Conservation (phyloP, 2,329 filamentous ascomycete species). For the Cercospora sojina region DNA sequence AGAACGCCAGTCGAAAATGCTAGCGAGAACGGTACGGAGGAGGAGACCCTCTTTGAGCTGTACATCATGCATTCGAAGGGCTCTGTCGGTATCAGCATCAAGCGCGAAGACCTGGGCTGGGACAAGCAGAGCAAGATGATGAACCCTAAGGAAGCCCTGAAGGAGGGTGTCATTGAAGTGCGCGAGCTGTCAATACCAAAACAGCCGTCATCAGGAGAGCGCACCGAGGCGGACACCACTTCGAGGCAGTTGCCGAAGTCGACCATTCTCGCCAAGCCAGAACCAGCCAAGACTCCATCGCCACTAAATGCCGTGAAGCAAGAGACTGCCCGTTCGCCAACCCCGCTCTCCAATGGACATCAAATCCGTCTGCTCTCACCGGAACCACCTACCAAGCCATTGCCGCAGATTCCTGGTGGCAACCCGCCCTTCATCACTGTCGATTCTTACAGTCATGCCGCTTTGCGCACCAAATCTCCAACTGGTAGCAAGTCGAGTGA, state of each 20-base stretch:
- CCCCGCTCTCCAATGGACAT: constrained; percentile 18
- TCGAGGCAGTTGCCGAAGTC: constrained; percentile 24
- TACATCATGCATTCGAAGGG: constrained; percentile 98
- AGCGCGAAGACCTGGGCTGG: constrained; percentile 89
- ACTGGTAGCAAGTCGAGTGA: constrained; percentile 13
- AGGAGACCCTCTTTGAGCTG: constrained; percentile 82
- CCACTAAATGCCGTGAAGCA: constrained; percentile 26
- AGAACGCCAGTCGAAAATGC: constrained; percentile 60
- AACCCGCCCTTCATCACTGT: constrained; percentile 38
- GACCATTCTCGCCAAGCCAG: constrained; percentile 27
- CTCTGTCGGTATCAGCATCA: constrained; percentile 84
- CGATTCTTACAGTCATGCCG: constrained; percentile 44
- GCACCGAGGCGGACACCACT: constrained; percentile 20
- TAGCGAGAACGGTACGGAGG: constrained; percentile 57
- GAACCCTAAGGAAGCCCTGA: constrained; percentile 71
- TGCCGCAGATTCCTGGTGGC: constrained; percentile 30
- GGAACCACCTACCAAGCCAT: constrained; percentile 26
- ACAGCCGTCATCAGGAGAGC: constrained; percentile 23
- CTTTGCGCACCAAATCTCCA: constrained; percentile 24
- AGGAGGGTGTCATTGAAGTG: constrained; percentile 71
- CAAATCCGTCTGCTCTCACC: constrained; percentile 22
- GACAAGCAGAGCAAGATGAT: constrained; percentile 85
- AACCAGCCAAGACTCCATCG: constrained; percentile 23
- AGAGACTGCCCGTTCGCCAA: constrained; percentile 24
- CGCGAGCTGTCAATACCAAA: constrained; percentile 56